Evolutionary conservation across 2,329 filamentous ascomycete species (phyloP).

Genomic region (Beauveria australis): DNA sequence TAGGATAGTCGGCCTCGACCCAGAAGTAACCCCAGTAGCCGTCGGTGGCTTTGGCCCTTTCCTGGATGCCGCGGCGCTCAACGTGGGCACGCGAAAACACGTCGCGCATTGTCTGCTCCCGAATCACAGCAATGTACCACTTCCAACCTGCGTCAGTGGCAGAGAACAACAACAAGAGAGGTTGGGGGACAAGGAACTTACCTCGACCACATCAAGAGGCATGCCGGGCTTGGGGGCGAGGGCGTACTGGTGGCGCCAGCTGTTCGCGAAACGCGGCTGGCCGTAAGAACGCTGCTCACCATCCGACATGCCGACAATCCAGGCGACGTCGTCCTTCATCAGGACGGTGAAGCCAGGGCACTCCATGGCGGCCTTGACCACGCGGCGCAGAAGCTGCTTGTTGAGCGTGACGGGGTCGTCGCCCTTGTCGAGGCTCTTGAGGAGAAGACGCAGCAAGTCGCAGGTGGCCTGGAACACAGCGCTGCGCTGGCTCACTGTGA

Average conservation of each 20-base stretch:
- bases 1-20: slow-evolving; percentile 35
- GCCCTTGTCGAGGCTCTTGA: slow-evolving; percentile 30
- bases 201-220: slow-evolving; percentile 47
- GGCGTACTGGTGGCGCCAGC: slow-evolving; percentile 46
- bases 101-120: slow-evolving; percentile 40
- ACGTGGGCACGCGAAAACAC: slow-evolving; percentile 31
- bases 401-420: slow-evolving; percentile 39
- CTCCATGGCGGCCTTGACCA: slow-evolving; percentile 42
- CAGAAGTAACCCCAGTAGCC: slow-evolving; percentile 47
- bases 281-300: slow-evolving; percentile 30
- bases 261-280: slow-evolving; percentile 37
- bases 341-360: slow-evolving; percentile 53
- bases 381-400: slow-evolving; percentile 43
- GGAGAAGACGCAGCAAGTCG: slow-evolving; percentile 40
- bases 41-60: slow-evolving; percentile 25
- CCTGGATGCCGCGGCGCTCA: slow-evolving; percentile 32
- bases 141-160: slow-evolving; percentile 18
- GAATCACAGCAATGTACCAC: slow-evolving; percentile 51
- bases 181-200: slow-evolving; percentile 23
- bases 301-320: slow-evolving; percentile 28
- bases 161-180: not conserved
- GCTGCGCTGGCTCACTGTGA: slow-evolving; percentile 50
- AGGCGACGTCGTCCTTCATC: slow-evolving; percentile 54
- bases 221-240: slow-evolving; percentile 40
- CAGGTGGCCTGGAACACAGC: slow-evolving; percentile 42